Conservation (phyloP, 495 filamentous ascomycete species). For the Terfezia claveryi region DNA sequence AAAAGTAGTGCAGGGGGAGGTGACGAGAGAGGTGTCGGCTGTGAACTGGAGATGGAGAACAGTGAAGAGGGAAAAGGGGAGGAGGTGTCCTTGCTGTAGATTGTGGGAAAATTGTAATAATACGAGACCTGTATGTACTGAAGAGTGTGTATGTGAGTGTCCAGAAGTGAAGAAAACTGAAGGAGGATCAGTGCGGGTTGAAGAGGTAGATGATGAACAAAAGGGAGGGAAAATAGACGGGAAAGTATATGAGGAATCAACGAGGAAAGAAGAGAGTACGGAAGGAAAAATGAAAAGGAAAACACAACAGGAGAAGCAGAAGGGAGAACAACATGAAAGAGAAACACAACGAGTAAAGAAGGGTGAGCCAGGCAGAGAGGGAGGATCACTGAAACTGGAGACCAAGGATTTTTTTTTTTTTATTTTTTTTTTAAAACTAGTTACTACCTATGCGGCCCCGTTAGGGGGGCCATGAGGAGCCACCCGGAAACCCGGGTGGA, state of each 20-base stretch:
- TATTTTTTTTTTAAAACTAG: no score
- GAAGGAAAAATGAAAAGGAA: background rate
- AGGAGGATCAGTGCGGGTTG: background rate
- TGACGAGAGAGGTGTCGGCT: background rate
- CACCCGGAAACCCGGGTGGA: no score
- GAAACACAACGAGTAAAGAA: no score
- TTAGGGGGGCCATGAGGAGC: no score
- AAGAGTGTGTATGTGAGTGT: no score
- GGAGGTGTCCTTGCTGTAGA: background rate
- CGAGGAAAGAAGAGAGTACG: background rate
- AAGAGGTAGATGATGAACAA: background rate
- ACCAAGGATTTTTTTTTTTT: no score
- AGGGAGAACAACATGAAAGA: no score
- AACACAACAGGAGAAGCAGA: background rate
- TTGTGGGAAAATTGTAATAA: background rate
- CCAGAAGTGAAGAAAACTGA: background rate
- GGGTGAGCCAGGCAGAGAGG: no score
- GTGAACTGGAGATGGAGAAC: background rate
- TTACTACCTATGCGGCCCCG: no score
- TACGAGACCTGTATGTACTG: background rate
- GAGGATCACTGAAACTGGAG: no score
- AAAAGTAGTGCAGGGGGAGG: no score
- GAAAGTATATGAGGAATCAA: background rate
- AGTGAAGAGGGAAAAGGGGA: background rate
- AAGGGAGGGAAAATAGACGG: background rate